These are phyloP conservation scores for Trichoderma atroviride DNA, from an alignment of 2,329 filamentous ascomycete genomes.

Conservation along the genomic window DNA sequence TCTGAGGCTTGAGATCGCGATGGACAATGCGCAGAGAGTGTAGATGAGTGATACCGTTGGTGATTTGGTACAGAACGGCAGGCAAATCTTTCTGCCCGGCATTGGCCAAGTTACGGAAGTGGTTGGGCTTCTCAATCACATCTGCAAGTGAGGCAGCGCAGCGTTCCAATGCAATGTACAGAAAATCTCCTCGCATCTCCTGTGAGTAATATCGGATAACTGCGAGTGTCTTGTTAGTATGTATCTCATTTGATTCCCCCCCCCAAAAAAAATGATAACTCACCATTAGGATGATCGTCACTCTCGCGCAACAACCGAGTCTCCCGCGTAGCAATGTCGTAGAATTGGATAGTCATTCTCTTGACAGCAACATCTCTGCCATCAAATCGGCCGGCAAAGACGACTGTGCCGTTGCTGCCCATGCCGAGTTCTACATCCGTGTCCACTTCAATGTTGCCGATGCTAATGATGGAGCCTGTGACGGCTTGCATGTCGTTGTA, in stretches of 20 bases:
- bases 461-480: conserved; percentile 60
- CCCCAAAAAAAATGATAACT: conserved; percentile 23
- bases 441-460: conserved; percentile 67
- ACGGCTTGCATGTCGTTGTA: conserved; percentile 62
- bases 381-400: conserved; percentile 93
- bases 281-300: conserved; percentile 88
- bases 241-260: too few relatives aligned
- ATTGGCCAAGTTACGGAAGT: conserved; percentile 69
- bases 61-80: conserved; percentile 83
- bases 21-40: conserved; percentile 94
- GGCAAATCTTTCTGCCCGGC: conserved; percentile 76
- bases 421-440: conserved; percentile 67
- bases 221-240: conserved; percentile 34
- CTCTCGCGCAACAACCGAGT: conserved; percentile 88
- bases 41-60: conserved; percentile 83
- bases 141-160: conserved; percentile 94
- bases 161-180: conserved; percentile 94
- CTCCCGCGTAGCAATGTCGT: conserved; percentile 92
- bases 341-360: conserved; percentile 94
- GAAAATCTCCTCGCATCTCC: conserved; percentile 82
- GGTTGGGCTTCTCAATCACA: conserved; percentile 74
- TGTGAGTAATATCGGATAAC: conserved; percentile 97
- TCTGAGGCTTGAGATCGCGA: conserved; percentile 95
- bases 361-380: conserved; percentile 93
- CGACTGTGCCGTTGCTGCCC: conserved; percentile 95